Base-by-base conservation (phyloP, 2,329 filamentous ascomycete species). In the Clonostachys byssicola region DNA sequence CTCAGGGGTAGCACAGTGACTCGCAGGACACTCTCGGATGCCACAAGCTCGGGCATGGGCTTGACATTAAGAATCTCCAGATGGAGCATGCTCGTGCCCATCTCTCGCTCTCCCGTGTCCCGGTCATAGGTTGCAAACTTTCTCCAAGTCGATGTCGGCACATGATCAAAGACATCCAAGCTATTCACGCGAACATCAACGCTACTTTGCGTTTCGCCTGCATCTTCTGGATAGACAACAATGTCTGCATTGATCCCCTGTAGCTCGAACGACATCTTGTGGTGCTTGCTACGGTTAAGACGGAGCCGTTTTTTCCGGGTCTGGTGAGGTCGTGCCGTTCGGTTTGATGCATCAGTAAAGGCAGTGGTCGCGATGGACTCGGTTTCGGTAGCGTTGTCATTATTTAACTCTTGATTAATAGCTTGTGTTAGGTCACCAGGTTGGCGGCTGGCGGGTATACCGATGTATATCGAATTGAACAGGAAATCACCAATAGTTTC, bases 381-480 rank as follows among this genome's bases (percentile, higher is more conserved):
- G 0, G 92, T 96, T 60, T 97, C 94, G 36, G 89, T 95, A 5
- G 78, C 81, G 47, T 87, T 79, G 58, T 97, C 92, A 54, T 96
- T 89, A 54, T 96, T 89, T 43, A 97, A 80, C 35, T 92, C 84
- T 48, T 87, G 83, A 60, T 96, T 96, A 66, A 99, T 96, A 38
- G 88, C 88, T 42, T 83, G 81, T 5, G 89, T 77, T 10, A 97
- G 77, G 33, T 95, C 89, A 46, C 81, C 81, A 6, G 91, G 90
- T 56, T 97, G 92, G 49, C 86, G 83, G 56, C 92, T 94, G 12
- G 88, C 80, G 1, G 92, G 88, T 16, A 99, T 88, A 13, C 89
- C 91, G 56, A 99, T 96, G 70, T 96, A 99, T 47, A 99, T 96
- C 0, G 94, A 99, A 63, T 99, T 97, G 77, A 99, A 99, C 14